A percentile compares a stretch with the other conserved stretches of the same genome.
These are phyloP conservation scores for Colletotrichum lentis DNA, from an alignment of 2,329 filamentous ascomycete genomes.

Conservation along the genomic window DNA sequence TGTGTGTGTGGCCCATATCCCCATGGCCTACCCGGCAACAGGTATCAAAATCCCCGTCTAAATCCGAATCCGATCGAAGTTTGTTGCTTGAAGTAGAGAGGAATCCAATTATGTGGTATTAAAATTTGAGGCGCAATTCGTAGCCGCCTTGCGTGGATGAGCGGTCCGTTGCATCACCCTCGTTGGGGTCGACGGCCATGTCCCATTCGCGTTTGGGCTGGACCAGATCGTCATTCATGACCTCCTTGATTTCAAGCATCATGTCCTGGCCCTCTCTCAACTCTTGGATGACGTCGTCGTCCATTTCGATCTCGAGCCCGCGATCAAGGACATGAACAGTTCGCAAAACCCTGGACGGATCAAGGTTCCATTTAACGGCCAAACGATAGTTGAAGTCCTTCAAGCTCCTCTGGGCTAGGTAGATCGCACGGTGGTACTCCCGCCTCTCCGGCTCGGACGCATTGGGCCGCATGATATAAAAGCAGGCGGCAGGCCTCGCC, in stretches of 20 bases:
- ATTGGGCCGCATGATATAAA: constrained; percentile 75
- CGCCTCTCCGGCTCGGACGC: constrained; percentile 59
- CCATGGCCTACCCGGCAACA: constrained; percentile 26
- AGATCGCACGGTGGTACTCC: constrained; percentile 83
- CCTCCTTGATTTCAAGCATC: constrained; percentile 71
- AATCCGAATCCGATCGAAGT: constrained; percentile 21
- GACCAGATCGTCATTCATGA: constrained; percentile 45
- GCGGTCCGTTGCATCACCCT: constrained; percentile 48
- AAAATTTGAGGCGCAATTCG: constrained; percentile 59
- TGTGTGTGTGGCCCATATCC: constrained; percentile 19
- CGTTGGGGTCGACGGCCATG: constrained; percentile 64
- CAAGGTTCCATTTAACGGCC: constrained; percentile 81
- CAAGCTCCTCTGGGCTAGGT: constrained; percentile 79
- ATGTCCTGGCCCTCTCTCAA: constrained; percentile 93
- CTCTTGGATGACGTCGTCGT: constrained; percentile 87
- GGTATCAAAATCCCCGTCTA: constrained; percentile 18
- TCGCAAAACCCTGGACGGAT: constrained; percentile 74
- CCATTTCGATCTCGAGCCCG: constrained; percentile 84
- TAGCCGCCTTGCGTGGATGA: constrained; percentile 47
- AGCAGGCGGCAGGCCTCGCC: constrained; percentile 82
- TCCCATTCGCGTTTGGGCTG: constrained; percentile 68
- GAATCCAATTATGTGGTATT: constrained; percentile 40
- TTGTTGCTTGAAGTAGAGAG: constrained; percentile 27
- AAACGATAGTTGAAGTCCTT: constrained; percentile 77
- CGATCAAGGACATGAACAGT: constrained; percentile 76